Evolutionary conservation across 225 moss, liverwort and hornwort genomes (phyloP).

Genomic region (Bryum argenteum): DNA sequence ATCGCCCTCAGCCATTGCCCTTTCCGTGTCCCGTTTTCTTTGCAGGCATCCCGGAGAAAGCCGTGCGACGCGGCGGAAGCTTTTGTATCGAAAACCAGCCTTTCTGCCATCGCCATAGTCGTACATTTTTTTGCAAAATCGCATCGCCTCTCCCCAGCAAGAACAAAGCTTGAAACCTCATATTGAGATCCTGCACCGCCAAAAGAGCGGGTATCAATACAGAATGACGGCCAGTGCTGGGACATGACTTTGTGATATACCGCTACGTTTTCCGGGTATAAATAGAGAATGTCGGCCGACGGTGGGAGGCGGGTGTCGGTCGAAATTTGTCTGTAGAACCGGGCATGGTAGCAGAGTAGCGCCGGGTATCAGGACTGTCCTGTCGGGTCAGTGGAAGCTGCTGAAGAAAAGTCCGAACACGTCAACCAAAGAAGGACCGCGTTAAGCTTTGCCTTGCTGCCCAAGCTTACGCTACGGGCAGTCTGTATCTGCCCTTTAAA

Average conservation of each 20-base stretch:
- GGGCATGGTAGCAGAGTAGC: background rate
- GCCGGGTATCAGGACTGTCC: background rate
- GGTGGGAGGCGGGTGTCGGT: no score
- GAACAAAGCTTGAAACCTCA: background rate
- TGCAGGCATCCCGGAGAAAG: slow-evolving; percentile 27
- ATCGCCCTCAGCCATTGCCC: background rate
- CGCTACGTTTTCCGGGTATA: no score
- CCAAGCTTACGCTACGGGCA: slow-evolving; percentile 35
- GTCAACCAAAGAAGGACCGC: slow-evolving; percentile 31
- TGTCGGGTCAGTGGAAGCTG: slow-evolving; percentile 32
- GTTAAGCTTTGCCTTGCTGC: slow-evolving; percentile 42
- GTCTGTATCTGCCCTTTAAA: slow-evolving; percentile 19
- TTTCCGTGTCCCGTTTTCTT: slow-evolving; percentile 1
- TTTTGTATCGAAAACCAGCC: background rate
- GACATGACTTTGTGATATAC: no score
- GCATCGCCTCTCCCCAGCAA: background rate
- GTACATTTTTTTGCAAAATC: background rate
- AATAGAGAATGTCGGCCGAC: no score
- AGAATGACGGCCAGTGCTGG: accelerated
- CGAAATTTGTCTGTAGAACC: background rate
- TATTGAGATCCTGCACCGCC: background rate
- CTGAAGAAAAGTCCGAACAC: slow-evolving; percentile 26
- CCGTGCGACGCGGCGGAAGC: slow-evolving; percentile 34
- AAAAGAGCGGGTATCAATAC: background rate
- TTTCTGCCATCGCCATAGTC: slow-evolving; percentile 3